Base-by-base conservation (phyloP, 164 flowering plant genomes). In the Berberis vulgaris region DNA sequence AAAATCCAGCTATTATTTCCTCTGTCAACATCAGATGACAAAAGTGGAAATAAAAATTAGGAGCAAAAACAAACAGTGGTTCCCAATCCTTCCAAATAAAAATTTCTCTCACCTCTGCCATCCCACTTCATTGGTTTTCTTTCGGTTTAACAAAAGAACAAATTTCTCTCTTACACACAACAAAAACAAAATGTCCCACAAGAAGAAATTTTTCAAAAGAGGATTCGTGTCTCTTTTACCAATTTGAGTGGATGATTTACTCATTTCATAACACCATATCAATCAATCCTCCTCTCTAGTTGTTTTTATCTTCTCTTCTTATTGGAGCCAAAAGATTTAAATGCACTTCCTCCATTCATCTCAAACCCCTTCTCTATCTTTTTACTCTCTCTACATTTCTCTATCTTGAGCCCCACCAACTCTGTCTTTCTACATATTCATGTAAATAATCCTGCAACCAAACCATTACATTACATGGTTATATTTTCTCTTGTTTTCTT, bases 21-120 rank as follows among this genome's bases (percentile, higher is more conserved):
- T 67, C 73, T 82, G 86, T 84, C 83, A 72, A 72, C 82, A 79
- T 81, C 71, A 80, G 71, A 81, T 74, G 83, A 85, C 89, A 85
- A 80, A 77, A 72, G 49, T 26, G 26, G 26, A 26, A 26, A 26
- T 26, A 82, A 82, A 82, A 79, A 76, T 67, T 64, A 47, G 70
- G 66, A 70, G 72, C 84, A 77, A 74, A 75, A 69, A 62, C 73
- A 52, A 66, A 60, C 73, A 73, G 69, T 62, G 57, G 45, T 60
- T 72, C 66, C 61, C 71, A 61, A 58, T 72, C 59, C 63, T 63
- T 69, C 74, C 68, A 26, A 54, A 54, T 4, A 54, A 52, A 7
- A 52, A 1, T 54, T 54, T 13, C 26, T 44, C n/a, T 9, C 1
- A 58, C 42, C 41, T 9, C 58, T 2, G 13, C 41, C 59, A 46